These are phyloP conservation scores for Sphenostylis stenocarpa DNA, from an alignment of 306 rosid genomes.

Conservation along the genomic window DNA sequence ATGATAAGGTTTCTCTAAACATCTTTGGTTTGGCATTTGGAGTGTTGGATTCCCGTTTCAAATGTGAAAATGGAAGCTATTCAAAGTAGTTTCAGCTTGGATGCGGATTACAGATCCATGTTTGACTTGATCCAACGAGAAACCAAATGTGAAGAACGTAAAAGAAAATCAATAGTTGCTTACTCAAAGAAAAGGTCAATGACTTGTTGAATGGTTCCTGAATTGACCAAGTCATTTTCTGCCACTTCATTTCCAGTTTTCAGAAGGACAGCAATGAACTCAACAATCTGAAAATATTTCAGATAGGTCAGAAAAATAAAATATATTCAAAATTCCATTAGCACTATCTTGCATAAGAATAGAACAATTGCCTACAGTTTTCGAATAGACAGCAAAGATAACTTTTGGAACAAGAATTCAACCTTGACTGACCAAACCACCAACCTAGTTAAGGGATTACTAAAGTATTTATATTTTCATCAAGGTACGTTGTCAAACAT, in stretches of 20 bases:
- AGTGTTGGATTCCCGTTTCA: no score
- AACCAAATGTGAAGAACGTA: background rate
- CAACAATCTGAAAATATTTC: slow-evolving; percentile 71
- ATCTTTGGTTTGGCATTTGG: background rate
- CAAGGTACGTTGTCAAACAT: background rate
- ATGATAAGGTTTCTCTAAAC: background rate
- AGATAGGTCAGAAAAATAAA: slow-evolving; percentile 20
- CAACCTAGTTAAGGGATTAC: slow-evolving; percentile 1
- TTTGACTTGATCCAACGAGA: no score
- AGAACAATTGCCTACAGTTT: background rate
- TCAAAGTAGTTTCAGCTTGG: no score
- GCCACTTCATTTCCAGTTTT: slow-evolving; percentile 80
- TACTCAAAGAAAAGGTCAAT: slow-evolving; percentile 98
- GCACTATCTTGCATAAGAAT: background rate
- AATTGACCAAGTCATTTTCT: slow-evolving; percentile 80
- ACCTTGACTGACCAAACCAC: slow-evolving; percentile 2
- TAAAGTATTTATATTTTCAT: slow-evolving; percentile 2
- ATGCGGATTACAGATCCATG: no score
- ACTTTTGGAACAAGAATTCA: background rate
- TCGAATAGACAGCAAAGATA: background rate
- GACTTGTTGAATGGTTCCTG: slow-evolving; percentile 83
- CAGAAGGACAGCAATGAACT: slow-evolving; percentile 87
- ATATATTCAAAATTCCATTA: background rate
- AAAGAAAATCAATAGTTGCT: slow-evolving; percentile 33
- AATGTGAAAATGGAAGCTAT: no score